These are phyloP conservation scores for Castanea mollissima DNA, from an alignment of 306 rosid genomes.

Conservation along the genomic window DNA sequence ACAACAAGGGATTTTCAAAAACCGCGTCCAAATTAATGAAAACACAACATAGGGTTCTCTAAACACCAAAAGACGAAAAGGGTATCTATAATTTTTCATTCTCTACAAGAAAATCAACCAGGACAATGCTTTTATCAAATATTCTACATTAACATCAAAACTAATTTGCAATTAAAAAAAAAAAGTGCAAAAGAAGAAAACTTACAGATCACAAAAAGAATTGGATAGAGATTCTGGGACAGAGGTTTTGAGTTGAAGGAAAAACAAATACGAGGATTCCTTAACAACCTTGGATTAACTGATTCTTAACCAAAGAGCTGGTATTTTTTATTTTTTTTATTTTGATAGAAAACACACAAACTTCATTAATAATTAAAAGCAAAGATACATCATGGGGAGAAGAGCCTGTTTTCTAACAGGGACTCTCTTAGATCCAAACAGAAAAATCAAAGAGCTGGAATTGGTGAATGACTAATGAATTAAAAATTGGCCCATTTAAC, in stretches of 20 bases:
- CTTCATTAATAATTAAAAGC: too few relatives aligned
- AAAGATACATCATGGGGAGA: too few relatives aligned
- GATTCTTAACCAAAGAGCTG: too few relatives aligned
- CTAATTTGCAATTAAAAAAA: not conserved
- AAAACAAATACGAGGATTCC: not conserved
- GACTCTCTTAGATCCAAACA: too few relatives aligned
- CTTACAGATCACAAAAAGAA: constrained; percentile 11
- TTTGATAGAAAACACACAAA: too few relatives aligned
- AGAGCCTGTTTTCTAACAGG: too few relatives aligned
- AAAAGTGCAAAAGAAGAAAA: not conserved
- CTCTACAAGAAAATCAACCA: not conserved
- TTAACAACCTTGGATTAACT: too few relatives aligned
- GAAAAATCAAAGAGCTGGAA: too few relatives aligned
- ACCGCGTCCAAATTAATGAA: not conserved
- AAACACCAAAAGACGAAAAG: not conserved
- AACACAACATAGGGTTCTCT: not conserved
- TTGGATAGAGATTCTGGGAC: not conserved
- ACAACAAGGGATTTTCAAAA: not conserved
- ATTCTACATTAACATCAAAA: not conserved
- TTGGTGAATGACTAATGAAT: too few relatives aligned
- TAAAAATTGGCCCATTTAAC: too few relatives aligned
- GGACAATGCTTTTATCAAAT: not conserved
- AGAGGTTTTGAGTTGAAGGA: constrained; percentile 15
- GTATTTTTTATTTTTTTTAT: too few relatives aligned
- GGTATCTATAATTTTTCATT: not conserved